Conservation (phyloP, 2,329 filamentous ascomycete genomes). For the Aspergillus melleus region DNA sequence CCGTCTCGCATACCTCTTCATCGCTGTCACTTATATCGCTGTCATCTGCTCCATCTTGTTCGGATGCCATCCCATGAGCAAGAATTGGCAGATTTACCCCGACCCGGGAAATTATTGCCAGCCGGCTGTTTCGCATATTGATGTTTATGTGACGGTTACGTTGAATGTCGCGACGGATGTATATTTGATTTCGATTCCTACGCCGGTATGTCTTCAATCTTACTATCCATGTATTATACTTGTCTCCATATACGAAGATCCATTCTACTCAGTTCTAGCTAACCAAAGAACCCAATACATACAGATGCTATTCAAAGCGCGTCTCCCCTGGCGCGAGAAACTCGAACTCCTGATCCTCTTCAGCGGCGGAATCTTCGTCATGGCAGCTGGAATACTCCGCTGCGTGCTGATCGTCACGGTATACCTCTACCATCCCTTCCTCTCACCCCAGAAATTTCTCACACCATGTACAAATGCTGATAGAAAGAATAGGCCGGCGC, state of each 20-base stretch:
- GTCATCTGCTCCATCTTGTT: slow-evolving; percentile 53
- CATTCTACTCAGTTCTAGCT: no score
- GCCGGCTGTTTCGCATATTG: slow-evolving; percentile 51
- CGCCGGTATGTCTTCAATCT: slow-evolving; percentile 45
- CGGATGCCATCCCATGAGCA: slow-evolving; percentile 54
- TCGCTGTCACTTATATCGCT: slow-evolving; percentile 52
- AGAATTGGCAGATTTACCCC: slow-evolving; percentile 61
- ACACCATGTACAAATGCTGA: no score
- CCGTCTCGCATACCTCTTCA: slow-evolving; percentile 52
- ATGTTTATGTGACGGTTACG: slow-evolving; percentile 54
- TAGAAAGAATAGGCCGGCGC: slow-evolving; percentile 35
- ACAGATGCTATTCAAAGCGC: slow-evolving; percentile 55
- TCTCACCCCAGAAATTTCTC: background rate
- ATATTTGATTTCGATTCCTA: slow-evolving; percentile 60
- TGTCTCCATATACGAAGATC: no score
- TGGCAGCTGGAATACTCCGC: slow-evolving; percentile 55
- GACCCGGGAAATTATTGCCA: slow-evolving; percentile 56
- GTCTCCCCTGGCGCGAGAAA: slow-evolving; percentile 53
- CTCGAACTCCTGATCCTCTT: slow-evolving; percentile 56
- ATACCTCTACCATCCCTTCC: background rate
- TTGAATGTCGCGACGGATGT: slow-evolving; percentile 59
- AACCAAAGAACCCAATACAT: background rate
- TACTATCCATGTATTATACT: background rate
- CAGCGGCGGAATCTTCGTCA: slow-evolving; percentile 57
- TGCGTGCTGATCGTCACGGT: slow-evolving; percentile 53